A percentile compares a stretch with the other conserved stretches of the same genome.
These are phyloP conservation scores for Domatiomyces catenatus DNA, from an alignment of 2,329 filamentous ascomycete genomes.

Conservation along the genomic window DNA sequence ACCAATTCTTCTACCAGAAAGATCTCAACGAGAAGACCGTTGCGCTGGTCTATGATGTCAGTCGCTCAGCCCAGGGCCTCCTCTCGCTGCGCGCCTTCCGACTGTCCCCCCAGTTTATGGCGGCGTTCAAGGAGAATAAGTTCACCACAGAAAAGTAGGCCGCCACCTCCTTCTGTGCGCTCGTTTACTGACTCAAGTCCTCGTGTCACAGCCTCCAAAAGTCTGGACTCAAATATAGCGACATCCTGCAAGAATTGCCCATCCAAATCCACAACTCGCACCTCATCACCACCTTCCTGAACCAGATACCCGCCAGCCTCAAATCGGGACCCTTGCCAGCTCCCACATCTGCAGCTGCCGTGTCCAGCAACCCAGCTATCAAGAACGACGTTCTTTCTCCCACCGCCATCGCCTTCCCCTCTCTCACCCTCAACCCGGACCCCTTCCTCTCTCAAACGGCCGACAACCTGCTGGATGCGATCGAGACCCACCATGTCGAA, in stretches of 20 bases:
- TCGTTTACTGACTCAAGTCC: not conserved
- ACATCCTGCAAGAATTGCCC: slow-evolving; percentile 82
- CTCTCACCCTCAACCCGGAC: slow-evolving; percentile 83
- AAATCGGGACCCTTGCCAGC: slow-evolving; percentile 33
- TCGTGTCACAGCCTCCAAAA: slow-evolving; percentile 60
- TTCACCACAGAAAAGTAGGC: slow-evolving; percentile 88
- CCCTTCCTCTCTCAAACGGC: slow-evolving; percentile 97
- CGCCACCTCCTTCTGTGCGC: slow-evolving; percentile 1
- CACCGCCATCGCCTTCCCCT: slow-evolving; percentile 51
- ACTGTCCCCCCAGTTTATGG: slow-evolving; percentile 73
- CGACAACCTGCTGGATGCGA: slow-evolving; percentile 87
- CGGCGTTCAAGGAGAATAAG: slow-evolving; percentile 88
- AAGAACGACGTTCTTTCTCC: slow-evolving; percentile 57
- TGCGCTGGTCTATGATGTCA: slow-evolving; percentile 86
- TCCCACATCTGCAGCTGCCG: slow-evolving; percentile 63
- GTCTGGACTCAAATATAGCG: slow-evolving; percentile 81
- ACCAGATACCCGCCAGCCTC: slow-evolving; percentile 64
- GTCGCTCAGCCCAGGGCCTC: slow-evolving; percentile 81
- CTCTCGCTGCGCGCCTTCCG: slow-evolving; percentile 83
- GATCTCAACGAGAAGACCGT: slow-evolving; percentile 74
- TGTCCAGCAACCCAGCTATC: slow-evolving; percentile 48
- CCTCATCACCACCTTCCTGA: slow-evolving; percentile 84
- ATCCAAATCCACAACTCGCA: slow-evolving; percentile 91
- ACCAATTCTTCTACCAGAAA: slow-evolving; percentile 94
- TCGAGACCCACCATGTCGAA: slow-evolving; percentile 95